Conservation (phyloP, 345 rosid genomes). For the Pugionium cornutum region DNA sequence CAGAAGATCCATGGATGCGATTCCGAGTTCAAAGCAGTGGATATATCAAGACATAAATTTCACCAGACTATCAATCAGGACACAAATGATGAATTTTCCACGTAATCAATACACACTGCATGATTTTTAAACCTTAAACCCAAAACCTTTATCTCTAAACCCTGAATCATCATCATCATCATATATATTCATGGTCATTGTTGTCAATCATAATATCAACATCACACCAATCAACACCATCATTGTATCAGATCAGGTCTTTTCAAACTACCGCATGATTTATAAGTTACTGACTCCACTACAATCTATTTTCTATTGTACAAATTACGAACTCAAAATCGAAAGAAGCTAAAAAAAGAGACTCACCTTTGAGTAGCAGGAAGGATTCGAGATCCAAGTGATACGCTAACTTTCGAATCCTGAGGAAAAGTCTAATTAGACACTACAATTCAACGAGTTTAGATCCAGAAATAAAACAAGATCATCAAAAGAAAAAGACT, state of each 20-base stretch:
- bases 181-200: not conserved
- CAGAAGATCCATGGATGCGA: not conserved
- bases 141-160: conserved; percentile 3
- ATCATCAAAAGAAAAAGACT: not conserved
- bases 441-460: too few relatives aligned
- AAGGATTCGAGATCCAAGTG: conserved; percentile 39
- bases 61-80: not conserved
- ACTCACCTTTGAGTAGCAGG: conserved; percentile 29
- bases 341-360: not conserved
- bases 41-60: not conserved
- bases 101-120: not conserved
- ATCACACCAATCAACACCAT: not conserved
- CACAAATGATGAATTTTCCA: not conserved
- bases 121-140: not conserved
- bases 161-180: conserved; percentile 4
- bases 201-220: not conserved
- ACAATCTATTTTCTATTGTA: not conserved
- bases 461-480: not conserved
- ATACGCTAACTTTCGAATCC: conserved; percentile 31
- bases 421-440: not conserved
- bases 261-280: not conserved
- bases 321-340: not conserved
- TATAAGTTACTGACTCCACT: not conserved
- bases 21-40: not conserved
- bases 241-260: not conserved